These are phyloP conservation scores for Talaromyces piceae DNA, from an alignment of 2,329 filamentous ascomycete species.

Conservation along the genomic window DNA sequence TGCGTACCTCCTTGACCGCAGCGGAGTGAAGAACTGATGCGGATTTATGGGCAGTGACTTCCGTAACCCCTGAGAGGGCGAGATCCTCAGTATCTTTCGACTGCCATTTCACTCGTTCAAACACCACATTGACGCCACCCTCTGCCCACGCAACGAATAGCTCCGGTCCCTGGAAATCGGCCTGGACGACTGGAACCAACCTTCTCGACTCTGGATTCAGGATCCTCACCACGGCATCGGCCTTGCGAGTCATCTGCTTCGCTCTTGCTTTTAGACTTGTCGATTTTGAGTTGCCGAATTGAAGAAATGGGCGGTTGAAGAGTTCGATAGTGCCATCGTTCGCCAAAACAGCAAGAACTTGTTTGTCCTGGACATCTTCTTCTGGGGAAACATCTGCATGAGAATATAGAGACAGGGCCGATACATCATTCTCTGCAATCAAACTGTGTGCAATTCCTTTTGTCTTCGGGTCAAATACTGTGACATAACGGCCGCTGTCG, in stretches of 20 bases:
- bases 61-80: slow-evolving; percentile 37
- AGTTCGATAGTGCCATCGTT: slow-evolving; percentile 43
- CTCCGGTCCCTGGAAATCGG: slow-evolving; percentile 39
- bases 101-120: slow-evolving; percentile 43
- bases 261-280: slow-evolving; percentile 38
- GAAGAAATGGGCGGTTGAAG: slow-evolving; percentile 42
- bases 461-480: slow-evolving; percentile 39
- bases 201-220: slow-evolving; percentile 34
- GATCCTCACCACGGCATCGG: slow-evolving; percentile 39
- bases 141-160: slow-evolving; percentile 43
- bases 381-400: slow-evolving; percentile 13
- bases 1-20: slow-evolving; percentile 47
- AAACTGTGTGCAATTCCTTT: slow-evolving; percentile 41
- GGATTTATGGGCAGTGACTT: slow-evolving; percentile 38
- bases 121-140: slow-evolving; percentile 43
- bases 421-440: slow-evolving; percentile 42
- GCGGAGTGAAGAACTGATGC: slow-evolving; percentile 39
- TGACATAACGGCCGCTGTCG: slow-evolving; percentile 45
- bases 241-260: slow-evolving; percentile 38
- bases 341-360: slow-evolving; percentile 40
- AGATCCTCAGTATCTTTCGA: slow-evolving; percentile 39
- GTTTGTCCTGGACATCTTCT: slow-evolving; percentile 20
- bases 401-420: slow-evolving; percentile 28
- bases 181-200: slow-evolving; percentile 37
- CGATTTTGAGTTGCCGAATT: slow-evolving; percentile 23